Percentiles rank a stretch among this genome's conserved stretches.
Conservation (phyloP, 257 asterid genomes). For the Przewalskia tangutica region DNA sequence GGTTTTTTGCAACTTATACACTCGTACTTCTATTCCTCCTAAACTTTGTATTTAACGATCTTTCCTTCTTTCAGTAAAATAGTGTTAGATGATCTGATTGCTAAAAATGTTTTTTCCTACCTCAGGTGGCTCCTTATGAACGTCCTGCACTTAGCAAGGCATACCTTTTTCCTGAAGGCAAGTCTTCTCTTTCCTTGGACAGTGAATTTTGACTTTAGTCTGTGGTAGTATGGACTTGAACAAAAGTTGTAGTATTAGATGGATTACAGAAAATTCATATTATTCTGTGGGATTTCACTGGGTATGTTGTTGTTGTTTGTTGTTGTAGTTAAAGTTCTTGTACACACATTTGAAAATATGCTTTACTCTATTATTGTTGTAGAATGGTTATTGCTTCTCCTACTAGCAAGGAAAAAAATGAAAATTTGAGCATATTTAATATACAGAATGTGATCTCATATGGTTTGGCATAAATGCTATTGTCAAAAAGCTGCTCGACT, state of each 20-base stretch:
- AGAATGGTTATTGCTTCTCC: background rate
- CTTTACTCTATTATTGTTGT: background rate
- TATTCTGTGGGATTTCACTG: no score
- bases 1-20: background rate
- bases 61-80: background rate
- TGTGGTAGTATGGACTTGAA: background rate
- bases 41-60: background rate
- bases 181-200: conserved; percentile 16
- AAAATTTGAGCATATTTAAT: background rate
- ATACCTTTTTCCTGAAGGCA: conserved; percentile 91
- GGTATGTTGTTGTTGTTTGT: no score
- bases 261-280: background rate
- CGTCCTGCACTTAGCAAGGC: conserved; percentile 98
- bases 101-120: background rate
- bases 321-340: background rate
- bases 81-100: background rate
- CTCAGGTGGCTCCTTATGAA: conserved; percentile 98
- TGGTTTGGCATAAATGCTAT: background rate
- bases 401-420: background rate
- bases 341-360: background rate
- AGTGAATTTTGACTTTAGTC: background rate
- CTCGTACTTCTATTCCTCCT: background rate
- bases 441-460: background rate
- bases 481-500: background rate
- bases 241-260: background rate